Evolutionary conservation across 2,329 filamentous ascomycete genomes (phyloP), one percentile per base, ranked within the genome.

Genomic region (Tolypocladium tundrense): DNA sequence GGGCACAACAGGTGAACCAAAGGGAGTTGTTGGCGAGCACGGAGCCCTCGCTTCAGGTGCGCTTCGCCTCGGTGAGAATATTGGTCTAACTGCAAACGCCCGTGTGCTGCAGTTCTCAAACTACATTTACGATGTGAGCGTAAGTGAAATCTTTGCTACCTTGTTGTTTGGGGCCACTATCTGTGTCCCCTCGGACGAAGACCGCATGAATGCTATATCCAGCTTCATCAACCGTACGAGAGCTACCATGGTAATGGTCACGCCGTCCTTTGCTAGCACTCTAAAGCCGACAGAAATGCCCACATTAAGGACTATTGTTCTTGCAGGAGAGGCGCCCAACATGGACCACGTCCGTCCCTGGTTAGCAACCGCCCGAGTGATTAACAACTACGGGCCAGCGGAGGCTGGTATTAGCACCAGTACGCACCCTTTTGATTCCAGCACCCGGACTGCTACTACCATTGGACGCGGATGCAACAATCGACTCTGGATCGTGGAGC

Each of bases 41-140:
- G 31, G 31, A 33, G 31, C 31, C 31, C 31, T 33, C 41, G 77
- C 4, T 76, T 78, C 27, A 59, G 77, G 3, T 74, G 74, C 0
- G 77, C 84, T 63, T 78, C 74, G 0, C 70, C 73, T 33, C 3
- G 71, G 74, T 0, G 69, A 83, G 10, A 69, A 74, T 1, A 80
- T 82, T 57, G 74, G 71, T 45, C 31, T 33, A 33, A 33, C 31
- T 33, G 31, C 31, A 5, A 33, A 9, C 31, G 31, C 31, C 31
- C 31, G 31, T 33, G 31, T 33, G 31, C 31, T 33, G 31, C 31
- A 33, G 31, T 33, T 33, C 31, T 33, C 31, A 33, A 33, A 33
- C 31, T 33, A 33, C 31, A 33, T 33, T 33, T 33, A 33, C 31
- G 31, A 33, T 33, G 31, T 33, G 31, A 33, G 31, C 31, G 31